A percentile compares a stretch with the other conserved stretches of the same genome.
These are phyloP conservation scores for Mollisiaceae sp. DNA, from an alignment of 2,329 filamentous ascomycete species.

Conservation along the genomic window DNA sequence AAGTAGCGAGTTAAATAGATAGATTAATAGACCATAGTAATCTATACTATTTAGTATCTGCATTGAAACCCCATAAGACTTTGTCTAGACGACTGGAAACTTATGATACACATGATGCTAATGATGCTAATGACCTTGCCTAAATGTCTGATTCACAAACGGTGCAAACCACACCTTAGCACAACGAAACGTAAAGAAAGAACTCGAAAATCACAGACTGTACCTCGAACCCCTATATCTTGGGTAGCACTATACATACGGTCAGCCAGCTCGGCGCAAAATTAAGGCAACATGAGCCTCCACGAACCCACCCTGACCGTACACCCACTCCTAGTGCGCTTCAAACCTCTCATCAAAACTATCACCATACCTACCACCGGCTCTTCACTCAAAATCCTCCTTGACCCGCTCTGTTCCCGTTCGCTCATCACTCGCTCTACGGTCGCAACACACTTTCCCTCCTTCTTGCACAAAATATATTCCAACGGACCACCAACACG, in stretches of 20 bases:
- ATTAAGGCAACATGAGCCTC: not conserved
- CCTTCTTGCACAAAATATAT: not conserved
- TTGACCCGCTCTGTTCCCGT: slow-evolving; percentile 18
- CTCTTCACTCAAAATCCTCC: not conserved
- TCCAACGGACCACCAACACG: not conserved
- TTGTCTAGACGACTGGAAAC: too few relatives aligned
- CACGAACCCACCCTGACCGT: not conserved
- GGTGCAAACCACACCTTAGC: not conserved
- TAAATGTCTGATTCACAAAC: not conserved
- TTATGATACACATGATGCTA: not conserved
- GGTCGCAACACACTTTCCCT: not conserved
- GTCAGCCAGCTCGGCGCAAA: not conserved
- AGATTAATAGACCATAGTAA: not conserved
- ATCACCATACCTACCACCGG: not conserved
- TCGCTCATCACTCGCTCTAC: slow-evolving; percentile 9
- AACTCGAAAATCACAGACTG: not conserved
- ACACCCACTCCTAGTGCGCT: slow-evolving; percentile 9
- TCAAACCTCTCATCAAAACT: slow-evolving; percentile 2
- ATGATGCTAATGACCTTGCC: not conserved
- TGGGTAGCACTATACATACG: not conserved
- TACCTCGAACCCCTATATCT: not conserved
- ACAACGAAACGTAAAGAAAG: not conserved
- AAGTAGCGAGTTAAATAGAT: not conserved
- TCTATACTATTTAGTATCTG: too few relatives aligned
- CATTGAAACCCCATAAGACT: too few relatives aligned